A percentile compares a stretch with the other conserved stretches of the same genome.
Conservation (phyloP, 148 eudicot species). For the Cornus suecica region DNA sequence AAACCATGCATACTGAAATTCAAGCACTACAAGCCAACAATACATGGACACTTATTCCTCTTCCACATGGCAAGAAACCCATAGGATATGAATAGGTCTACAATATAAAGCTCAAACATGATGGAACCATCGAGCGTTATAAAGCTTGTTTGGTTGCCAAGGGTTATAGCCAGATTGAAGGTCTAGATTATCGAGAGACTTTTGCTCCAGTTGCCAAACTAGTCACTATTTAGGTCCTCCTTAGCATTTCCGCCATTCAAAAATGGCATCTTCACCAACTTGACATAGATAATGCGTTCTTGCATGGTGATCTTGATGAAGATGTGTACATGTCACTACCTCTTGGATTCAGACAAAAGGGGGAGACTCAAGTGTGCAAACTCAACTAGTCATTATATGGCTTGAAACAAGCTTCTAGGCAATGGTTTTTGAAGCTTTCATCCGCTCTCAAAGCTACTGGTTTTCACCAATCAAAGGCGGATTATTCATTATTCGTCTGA, state of each 20-base stretch:
- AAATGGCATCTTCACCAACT: constrained; percentile 12
- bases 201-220: too few relatives aligned
- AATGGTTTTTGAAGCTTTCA: neutral
- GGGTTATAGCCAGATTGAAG: constrained; percentile 10
- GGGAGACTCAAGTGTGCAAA: constrained; percentile 1
- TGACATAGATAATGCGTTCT: too few relatives aligned
- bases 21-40: neutral
- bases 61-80: neutral
- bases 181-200: neutral
- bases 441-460: constrained; percentile 2
- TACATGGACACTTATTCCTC: constrained; percentile 1
- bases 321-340: constrained; percentile 7
- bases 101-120: neutral
- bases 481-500: constrained; percentile 6
- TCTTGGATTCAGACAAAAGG: constrained; percentile 9
- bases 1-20: constrained; percentile 12
- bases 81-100: constrained; percentile 10
- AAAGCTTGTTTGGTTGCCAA: neutral
- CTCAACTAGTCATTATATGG: neutral
- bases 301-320: too few relatives aligned
- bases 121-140: constrained; percentile 3
- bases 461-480: neutral
- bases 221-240: neutral
- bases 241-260: neutral
- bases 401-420: neutral